Evolutionary conservation across 225 moss, liverwort and hornwort genomes (phyloP), one percentile per base, ranked within the genome.

Genomic region (Marchantia polymorpha): DNA sequence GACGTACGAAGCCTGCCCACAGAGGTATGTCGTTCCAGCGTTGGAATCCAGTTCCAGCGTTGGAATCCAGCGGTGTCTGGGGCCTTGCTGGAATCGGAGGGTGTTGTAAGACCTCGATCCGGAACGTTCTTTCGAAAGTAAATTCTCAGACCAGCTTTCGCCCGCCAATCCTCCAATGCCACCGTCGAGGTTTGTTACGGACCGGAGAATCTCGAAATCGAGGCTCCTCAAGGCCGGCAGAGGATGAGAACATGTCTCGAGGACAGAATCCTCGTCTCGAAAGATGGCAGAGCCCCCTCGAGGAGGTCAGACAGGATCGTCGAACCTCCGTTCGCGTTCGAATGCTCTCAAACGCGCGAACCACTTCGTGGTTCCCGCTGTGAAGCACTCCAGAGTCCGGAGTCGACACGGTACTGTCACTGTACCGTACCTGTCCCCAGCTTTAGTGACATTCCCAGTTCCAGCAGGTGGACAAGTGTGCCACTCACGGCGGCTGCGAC

Each of bases 201-300:
- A 70, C 78, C 81, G 77, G 0, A 74, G 73, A 6, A 85, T 69
- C 67, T 88, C 85, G 47, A 39, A 73, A 88, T 2, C 81, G 68
- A 2, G 85, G 83, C 26, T 53, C 56, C 80, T 88, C 85, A 12
- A 83, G 4, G 46, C 59, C 0, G 80, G 83, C 31, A 74, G 5
- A 2, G 83, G 83, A 75, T 88, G 83, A 6, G 88, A 73, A 3
- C 88, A 83, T 3, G 85, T 49, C 8, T 85, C 79, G 27, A 81
- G 47, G 0, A 85, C 88, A 3, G 83, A 83, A 12, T 83, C 88
- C 10, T 85, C 88, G 68, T 88, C 88, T 31, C 73, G 47, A 22
- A 81, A 84, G 31, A 84, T 29, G 30, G 84, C 81, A 9, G 74
- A 53, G 8, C 84, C 81, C 8, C 81, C 77, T 39, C 39, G 39